Evolutionary conservation across 805 yeast genomes (phyloP).

Genomic region (Wickerhamiella azymoides): DNA sequence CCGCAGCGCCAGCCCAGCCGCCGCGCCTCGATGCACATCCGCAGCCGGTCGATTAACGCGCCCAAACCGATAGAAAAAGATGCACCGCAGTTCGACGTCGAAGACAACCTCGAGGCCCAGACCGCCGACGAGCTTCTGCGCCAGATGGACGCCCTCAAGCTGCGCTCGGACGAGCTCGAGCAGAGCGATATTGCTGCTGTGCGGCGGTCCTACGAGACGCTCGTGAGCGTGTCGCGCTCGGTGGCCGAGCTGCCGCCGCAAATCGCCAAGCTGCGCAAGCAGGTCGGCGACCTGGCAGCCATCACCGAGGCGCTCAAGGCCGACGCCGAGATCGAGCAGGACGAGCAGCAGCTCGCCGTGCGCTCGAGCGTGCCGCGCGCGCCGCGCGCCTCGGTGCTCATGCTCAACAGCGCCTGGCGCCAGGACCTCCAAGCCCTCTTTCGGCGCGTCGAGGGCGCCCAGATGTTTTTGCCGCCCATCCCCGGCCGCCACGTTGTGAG

Average conservation of each 20-base stretch:
- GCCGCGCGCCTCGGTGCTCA: conserved; percentile 56
- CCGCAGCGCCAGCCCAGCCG: conserved; percentile 1
- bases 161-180: conserved; percentile 11
- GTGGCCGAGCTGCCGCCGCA: conserved; percentile 51
- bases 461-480: conserved; percentile 54
- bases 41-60: background rate
- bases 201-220: conserved; percentile 23
- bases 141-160: conserved; percentile 14
- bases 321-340: conserved; percentile 34
- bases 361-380: conserved; percentile 19
- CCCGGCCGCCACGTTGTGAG: conserved; percentile 71
- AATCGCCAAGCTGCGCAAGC: conserved; percentile 44
- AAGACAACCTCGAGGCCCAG: background rate
- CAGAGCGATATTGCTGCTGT: conserved; percentile 20
- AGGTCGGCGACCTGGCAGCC: conserved; percentile 45
- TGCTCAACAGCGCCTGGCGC: conserved; percentile 73
- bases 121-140: conserved; percentile 11
- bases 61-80: background rate
- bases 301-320: conserved; percentile 46
- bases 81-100: background rate
- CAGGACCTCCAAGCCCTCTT: conserved; percentile 53
- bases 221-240: conserved; percentile 31
- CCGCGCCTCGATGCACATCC: conserved; percentile 2
- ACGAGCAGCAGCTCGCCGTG: conserved; percentile 14
- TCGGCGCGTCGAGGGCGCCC: conserved; percentile 84